Evolutionary conservation across 1,284 basidiomycete genomes (phyloP).

Genomic region (Microstroma glucosiphilum): DNA sequence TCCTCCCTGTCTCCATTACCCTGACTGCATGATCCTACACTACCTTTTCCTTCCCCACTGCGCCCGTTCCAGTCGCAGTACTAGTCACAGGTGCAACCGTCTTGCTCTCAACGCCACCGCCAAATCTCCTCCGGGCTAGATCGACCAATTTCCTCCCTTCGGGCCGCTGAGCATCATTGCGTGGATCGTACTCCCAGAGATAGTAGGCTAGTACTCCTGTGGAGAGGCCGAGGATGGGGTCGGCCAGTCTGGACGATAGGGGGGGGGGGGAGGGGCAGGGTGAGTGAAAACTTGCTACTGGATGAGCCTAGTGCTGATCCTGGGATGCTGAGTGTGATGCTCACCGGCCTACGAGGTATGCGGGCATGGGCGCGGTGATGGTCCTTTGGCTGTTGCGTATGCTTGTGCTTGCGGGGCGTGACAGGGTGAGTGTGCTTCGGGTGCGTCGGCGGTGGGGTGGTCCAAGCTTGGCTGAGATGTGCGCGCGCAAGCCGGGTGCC

Average conservation of each 20-base stretch:
- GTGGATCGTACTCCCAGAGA: conserved; percentile 43
- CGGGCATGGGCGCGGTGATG: not conserved
- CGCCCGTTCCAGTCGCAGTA: too few species aligned
- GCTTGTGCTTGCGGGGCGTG: too few species aligned
- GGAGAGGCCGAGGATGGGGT: conserved; percentile 41
- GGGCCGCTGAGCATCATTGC: conserved; percentile 35
- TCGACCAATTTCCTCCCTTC: conserved; percentile 30
- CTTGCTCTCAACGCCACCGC: not conserved
- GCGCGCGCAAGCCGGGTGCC: too few species aligned
- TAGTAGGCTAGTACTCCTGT: conserved; percentile 45
- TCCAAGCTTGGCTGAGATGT: too few species aligned
- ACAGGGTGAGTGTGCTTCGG: too few species aligned
- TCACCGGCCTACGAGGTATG: conserved; percentile 15
- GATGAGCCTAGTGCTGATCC: not conserved
- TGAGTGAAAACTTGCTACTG: not conserved
- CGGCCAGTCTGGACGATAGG: conserved; percentile 18
- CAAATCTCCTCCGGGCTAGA: conserved; percentile 23
- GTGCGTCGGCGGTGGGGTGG: too few species aligned
- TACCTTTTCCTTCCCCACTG: too few species aligned
- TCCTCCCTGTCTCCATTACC: too few species aligned
- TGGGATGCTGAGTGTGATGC: not conserved
- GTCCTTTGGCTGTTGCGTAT: not conserved
- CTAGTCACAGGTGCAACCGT: too few species aligned
- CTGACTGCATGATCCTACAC: too few species aligned
- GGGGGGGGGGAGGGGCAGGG: not conserved